Base-by-base conservation (phyloP, 768 basidiomycete genomes). In the Rhodotorula diobovata region DNA sequence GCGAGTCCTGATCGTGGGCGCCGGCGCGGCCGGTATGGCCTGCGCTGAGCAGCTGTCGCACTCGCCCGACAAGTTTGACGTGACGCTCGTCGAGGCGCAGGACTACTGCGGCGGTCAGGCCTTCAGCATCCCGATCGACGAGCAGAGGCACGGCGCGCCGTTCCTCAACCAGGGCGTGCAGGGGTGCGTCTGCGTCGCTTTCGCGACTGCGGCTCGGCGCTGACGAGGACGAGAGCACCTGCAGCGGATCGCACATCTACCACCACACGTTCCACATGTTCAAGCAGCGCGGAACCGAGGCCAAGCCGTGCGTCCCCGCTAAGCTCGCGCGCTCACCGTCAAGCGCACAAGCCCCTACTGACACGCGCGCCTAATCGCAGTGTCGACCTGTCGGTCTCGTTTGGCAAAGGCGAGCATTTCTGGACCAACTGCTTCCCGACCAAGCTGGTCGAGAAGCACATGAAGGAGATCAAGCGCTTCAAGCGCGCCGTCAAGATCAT, bases 111-210 rank as follows among this genome's bases (percentile, higher is more conserved):
- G 82, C 48, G 82, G 82, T 12, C 82, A 82, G 71, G 81, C 82
- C 8, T 82, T 83, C 76, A 80, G 79, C 10, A 82, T 83, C 70
- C 78, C 79, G 18, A 79, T 83, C 61, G 81, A 82, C 61, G 76
- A 82, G 76, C 68, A 79, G 58, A 73, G 76, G 65, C 78, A 79
- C 59, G 82, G 82, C 30, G 75, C 80, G 15, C 39, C 67, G 11
- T 83, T 81, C 80, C 80, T 83, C 77, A 83, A 83, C 56, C 82
- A 83, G 70, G 82, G 82, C 73, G 81, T 83, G 6, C 82, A 83
- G 63, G 79, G 81, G 78, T 66, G 48, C 57, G 65, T 59, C 50
- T 16, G 4, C n/a, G 46, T 50, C n/a, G 25, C 18, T 20, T n/a
- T 53, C 60, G 7, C 45, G 18, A 18, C 12, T 21, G 16, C 45